Base-by-base conservation (phyloP, 768 basidiomycete species). In the Mycena polygramma region DNA sequence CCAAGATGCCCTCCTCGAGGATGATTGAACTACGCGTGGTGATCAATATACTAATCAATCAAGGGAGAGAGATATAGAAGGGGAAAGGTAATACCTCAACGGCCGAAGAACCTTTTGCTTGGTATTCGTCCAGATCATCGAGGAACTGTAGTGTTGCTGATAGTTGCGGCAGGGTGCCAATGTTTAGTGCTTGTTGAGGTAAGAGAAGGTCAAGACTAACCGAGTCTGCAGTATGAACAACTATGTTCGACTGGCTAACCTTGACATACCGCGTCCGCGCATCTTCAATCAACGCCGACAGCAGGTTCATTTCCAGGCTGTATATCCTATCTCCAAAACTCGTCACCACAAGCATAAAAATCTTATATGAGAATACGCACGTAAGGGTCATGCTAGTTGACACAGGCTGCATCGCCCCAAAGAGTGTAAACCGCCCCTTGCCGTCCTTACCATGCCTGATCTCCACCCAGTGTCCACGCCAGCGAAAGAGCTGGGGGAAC, bases 401-500 rank as follows among this genome's bases (percentile, higher is more conserved):
- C 8, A 41, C 26, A 2, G 19, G 30, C 4, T 48, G 58, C 30
- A n/a, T 20, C 53, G 5, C 57, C 66, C 37, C 45, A 15, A 61
- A 9, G 51, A 41, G 36, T 19, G 39, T 66, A 73, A n/a, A n/a
- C 22, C 59, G 20, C 66, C 63, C 11, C 43, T 9, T 37, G 39
- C 7, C n/a, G 39, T 66, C 68, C 22, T 36, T 30, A 24, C 60
- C 70, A 46, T 80, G 74, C 53, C 75, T 75, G 30, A 84, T 80
- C 69, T 85, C 80, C 41, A 82, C 69, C 84, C 81, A 84, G 72
- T 84, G 81, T 0, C 83, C 84, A 26, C 79, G 80, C 83, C 83
- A 86, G 46, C 80, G 74, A 69, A 86, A 86, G 4, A 86, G 75
- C 46, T 86, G 85, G 3, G 84, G 81, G 2, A 66, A 69, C 26